Percentiles rank a stretch among this genome's conserved stretches.
These are phyloP conservation scores for Leccinum fibrillosum DNA, from an alignment of 768 basidiomycete genomes.

Conservation along the genomic window DNA sequence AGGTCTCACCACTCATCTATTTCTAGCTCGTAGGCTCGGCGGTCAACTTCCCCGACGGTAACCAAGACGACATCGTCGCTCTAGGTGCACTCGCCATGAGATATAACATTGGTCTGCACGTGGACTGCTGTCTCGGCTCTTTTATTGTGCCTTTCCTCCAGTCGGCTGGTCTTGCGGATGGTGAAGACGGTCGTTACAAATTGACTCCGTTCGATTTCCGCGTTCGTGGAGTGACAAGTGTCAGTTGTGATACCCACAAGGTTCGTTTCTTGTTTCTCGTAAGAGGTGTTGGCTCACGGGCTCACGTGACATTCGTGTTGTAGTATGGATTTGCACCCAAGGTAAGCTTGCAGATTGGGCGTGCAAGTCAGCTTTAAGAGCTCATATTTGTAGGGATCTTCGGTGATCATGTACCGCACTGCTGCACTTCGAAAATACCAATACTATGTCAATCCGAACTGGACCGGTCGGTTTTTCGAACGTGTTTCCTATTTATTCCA, in stretches of 20 bases:
- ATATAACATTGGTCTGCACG: conserved; percentile 83
- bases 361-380: background rate
- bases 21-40: conserved; percentile 79
- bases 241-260: conserved; percentile 97
- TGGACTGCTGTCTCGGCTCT: conserved; percentile 92
- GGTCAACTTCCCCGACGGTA: conserved; percentile 82
- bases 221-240: conserved; percentile 87
- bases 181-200: conserved; percentile 51
- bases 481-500: background rate
- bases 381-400: conserved; percentile 59
- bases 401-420: conserved; percentile 92
- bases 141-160: conserved; percentile 95
- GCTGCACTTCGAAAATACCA: conserved; percentile 74
- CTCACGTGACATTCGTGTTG: background rate
- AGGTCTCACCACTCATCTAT: background rate
- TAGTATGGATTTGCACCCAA: conserved; percentile 96
- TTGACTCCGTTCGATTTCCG: conserved; percentile 84
- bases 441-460: conserved; percentile 80
- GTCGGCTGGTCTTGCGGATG: conserved; percentile 63
- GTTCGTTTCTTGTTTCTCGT: conserved; percentile 32
- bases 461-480: conserved; percentile 54
- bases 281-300: background rate
- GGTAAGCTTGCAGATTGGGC: conserved; percentile 35
- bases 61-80: conserved; percentile 80
- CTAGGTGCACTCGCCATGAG: conserved; percentile 71